A percentile compares a stretch with the other conserved stretches of the same genome.
Conservation (phyloP, 2,329 filamentous ascomycete species). For the Leptographium wingfieldii region DNA sequence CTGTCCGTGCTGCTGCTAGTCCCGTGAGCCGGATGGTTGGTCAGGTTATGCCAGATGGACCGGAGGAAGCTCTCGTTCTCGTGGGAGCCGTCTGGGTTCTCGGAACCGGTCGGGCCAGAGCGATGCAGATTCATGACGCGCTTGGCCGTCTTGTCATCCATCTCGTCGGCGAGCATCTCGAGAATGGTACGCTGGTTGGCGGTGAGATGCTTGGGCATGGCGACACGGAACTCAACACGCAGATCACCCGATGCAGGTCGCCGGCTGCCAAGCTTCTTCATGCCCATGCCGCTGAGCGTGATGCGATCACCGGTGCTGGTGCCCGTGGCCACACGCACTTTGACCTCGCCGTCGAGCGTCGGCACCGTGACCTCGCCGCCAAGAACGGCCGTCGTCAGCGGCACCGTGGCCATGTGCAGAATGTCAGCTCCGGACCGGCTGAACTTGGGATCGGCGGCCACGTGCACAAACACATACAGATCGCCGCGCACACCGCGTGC, state of each 20-base stretch:
- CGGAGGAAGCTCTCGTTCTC: slow-evolving; percentile 85
- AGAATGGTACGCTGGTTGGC: slow-evolving; percentile 85
- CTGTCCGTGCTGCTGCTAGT: slow-evolving; percentile 13
- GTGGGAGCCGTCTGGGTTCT: slow-evolving; percentile 30
- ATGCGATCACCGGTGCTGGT: slow-evolving; percentile 88
- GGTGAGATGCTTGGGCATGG: slow-evolving; percentile 88
- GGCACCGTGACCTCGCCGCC: slow-evolving; percentile 84
- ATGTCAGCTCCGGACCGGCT: slow-evolving; percentile 79
- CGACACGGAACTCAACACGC: slow-evolving; percentile 85
- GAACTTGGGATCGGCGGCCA: slow-evolving; percentile 84
- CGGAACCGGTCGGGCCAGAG: not conserved
- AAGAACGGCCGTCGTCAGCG: slow-evolving; percentile 82
- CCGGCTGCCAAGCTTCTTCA: slow-evolving; percentile 68
- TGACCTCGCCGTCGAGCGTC: slow-evolving; percentile 80
- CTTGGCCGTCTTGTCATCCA: slow-evolving; percentile 84
- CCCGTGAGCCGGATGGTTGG: slow-evolving; percentile 54
- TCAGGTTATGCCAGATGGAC: slow-evolving; percentile 84
- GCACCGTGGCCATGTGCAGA: slow-evolving; percentile 81
- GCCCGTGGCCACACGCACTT: slow-evolving; percentile 80
- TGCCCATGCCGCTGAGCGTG: slow-evolving; percentile 80
- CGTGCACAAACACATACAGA: slow-evolving; percentile 79
- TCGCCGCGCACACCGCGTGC: slow-evolving; percentile 66
- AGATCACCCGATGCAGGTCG: slow-evolving; percentile 67
- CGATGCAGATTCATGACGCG: slow-evolving; percentile 74
- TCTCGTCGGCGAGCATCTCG: slow-evolving; percentile 93